Evolutionary conservation across 768 basidiomycete genomes (phyloP), one percentile per base, ranked within the genome.

Genomic region (Lactifluus echinatus): DNA sequence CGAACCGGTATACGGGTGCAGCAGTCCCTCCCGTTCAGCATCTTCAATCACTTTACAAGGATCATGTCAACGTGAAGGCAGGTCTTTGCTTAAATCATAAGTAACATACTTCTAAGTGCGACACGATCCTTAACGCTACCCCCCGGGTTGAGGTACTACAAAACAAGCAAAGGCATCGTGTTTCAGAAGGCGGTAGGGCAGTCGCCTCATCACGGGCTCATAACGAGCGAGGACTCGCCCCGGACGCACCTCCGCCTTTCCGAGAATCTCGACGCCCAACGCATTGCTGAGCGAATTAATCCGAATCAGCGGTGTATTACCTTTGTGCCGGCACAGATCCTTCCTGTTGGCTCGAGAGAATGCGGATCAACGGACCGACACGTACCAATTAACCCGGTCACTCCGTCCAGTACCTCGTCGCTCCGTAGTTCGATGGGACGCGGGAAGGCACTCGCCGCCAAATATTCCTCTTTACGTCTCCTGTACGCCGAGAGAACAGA

Each of bases 111-210:
- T 69, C 84, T 80, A 58, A 97, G 69, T 0, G 94, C 95, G n/a
- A 98, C 95, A 29, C 96, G 82, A 70, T 99, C 96, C 70, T 99
- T 99, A 49, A 97, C 89, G 53, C 94, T 97, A 39, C 96, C 96
- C 24, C 95, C 95, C 1, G 96, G 95, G 70, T 99, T 99, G 58
- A 98, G 68, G 67, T 86, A 99, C 92, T 98, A 63, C n/a, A n/a
- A 10, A 51, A 19, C 34, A 24, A 64, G 10, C 49, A 19, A 40
- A 26, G 12, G 39, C 3, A 17, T 29, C 29, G n/a, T 14, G 7
- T 10, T 23, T 62, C 48, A 56, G 28, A 21, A 28, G 15, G 42
- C 17, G 59, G 12, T 8, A 14, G n/a, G n/a, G n/a, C 33, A 48
- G 15, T 50, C 31, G 24, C n/a, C 29, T 39, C 7, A 40, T 26